Evolutionary conservation across 2,329 filamentous ascomycete species (phyloP).

Genomic region (Bipolaris sorokiniana): DNA sequence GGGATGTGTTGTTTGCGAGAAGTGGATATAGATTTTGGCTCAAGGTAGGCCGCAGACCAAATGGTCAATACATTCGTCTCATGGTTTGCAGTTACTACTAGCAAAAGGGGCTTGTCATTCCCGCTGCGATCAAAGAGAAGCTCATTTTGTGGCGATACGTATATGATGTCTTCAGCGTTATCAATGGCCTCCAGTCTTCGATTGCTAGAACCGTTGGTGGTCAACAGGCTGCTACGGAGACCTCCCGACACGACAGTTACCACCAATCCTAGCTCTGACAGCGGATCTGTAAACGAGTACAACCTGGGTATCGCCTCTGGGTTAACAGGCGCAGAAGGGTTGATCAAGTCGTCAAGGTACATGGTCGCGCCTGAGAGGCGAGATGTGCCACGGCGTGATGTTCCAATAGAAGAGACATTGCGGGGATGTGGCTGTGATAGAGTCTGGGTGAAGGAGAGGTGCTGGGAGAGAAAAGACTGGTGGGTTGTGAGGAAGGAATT

Average conservation of each 20-base stretch:
- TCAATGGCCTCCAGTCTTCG: constrained; percentile 67
- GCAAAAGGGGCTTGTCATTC: constrained; percentile 60
- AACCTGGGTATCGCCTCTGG: constrained; percentile 70
- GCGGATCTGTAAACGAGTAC: constrained; percentile 83
- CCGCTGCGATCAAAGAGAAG: constrained; percentile 56
- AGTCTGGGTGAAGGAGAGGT: constrained; percentile 56
- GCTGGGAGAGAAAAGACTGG: constrained; percentile 60
- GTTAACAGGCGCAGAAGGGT: constrained; percentile 29
- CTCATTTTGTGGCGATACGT: constrained; percentile 73
- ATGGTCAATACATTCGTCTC: constrained; percentile 79
- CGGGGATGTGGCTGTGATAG: constrained; percentile 42
- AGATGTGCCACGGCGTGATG: constrained; percentile 30
- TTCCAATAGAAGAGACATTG: constrained; percentile 37
- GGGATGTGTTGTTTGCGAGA: constrained; percentile 51
- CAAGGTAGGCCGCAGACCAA: constrained; percentile 81
- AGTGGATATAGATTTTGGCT: constrained; percentile 63
- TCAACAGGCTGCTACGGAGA: constrained; percentile 38
- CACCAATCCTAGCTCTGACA: constrained; percentile 84
- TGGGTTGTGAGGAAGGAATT: constrained; percentile 75
- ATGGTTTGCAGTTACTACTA: constrained; percentile 82
- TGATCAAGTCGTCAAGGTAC: constrained; percentile 44
- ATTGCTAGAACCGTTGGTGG: constrained; percentile 40
- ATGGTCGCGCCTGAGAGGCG: constrained; percentile 30
- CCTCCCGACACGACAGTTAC: constrained; percentile 55
- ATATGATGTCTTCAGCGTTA: constrained; percentile 80